Evolutionary conservation across 2,329 filamentous ascomycete genomes (phyloP).

Genomic region (Colletotrichum nymphaeae): DNA sequence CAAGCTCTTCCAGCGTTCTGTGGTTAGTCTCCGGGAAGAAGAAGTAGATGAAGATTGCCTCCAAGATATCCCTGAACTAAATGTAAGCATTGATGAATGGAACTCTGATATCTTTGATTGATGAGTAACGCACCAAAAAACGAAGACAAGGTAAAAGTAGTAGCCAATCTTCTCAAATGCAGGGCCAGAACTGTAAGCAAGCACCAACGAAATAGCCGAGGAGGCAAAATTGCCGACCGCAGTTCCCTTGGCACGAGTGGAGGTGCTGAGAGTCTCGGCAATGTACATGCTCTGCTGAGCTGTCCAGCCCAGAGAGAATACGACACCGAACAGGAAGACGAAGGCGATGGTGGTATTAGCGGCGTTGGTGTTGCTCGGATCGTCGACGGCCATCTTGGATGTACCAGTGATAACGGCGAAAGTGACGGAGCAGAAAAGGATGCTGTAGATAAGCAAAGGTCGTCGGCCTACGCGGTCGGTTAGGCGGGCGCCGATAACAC

Average conservation of each 20-base stretch:
- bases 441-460: conserved; percentile 61
- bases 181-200: conserved; percentile 57
- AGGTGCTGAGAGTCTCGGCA: conserved; percentile 57
- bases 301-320: conserved; percentile 64
- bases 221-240: conserved; percentile 56
- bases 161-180: conserved; percentile 56
- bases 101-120: too few species aligned
- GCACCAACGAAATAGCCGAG: conserved; percentile 49
- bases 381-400: conserved; percentile 54
- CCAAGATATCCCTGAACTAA: conserved; percentile 47
- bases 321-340: conserved; percentile 64
- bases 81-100: background rate
- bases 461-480: conserved; percentile 69
- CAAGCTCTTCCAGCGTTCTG: conserved; percentile 65
- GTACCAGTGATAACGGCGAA: conserved; percentile 63
- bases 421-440: conserved; percentile 56
- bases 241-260: conserved; percentile 58
- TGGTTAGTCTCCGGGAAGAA: conserved; percentile 61
- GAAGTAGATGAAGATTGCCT: conserved; percentile 59
- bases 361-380: conserved; percentile 48
- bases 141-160: conserved; percentile 58
- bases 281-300: conserved; percentile 63
- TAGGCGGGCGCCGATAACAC: conserved; percentile 65
- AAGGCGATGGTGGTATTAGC: conserved; percentile 61
- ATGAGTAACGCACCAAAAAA: conserved; percentile 49